Evolutionary conservation across 1,139 yeast genomes (phyloP).

Genomic region (Candida dubliniensis): DNA sequence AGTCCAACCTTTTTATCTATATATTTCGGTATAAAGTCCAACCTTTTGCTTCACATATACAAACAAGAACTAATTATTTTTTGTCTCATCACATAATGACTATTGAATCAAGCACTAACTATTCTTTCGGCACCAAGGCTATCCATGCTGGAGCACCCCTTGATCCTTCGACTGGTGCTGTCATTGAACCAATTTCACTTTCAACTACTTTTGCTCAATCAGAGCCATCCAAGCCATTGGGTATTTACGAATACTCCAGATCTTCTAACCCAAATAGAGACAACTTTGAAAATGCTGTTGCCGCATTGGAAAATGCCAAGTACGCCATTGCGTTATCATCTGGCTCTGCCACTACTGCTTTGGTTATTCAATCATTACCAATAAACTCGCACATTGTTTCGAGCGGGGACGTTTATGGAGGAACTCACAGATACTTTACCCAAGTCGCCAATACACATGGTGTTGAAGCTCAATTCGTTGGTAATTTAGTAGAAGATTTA

Average conservation of each 20-base stretch:
- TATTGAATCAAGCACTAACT: constrained; percentile 23
- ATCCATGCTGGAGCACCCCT: constrained; percentile 81
- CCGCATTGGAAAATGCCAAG: constrained; percentile 75
- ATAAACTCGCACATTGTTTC: constrained; percentile 74
- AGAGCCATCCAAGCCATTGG: constrained; percentile 75
- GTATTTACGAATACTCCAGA: constrained; percentile 82
- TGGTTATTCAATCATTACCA: constrained; percentile 72
- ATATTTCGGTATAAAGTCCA: constrained; percentile 11
- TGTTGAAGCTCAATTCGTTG: constrained; percentile 67
- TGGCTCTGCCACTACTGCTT: constrained; percentile 86
- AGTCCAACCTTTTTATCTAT: constrained; percentile 17
- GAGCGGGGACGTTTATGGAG: constrained; percentile 90
- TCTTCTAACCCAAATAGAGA: constrained; percentile 89
- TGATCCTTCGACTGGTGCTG: constrained; percentile 81
- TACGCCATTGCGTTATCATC: constrained; percentile 80
- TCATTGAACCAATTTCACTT: constrained; percentile 79
- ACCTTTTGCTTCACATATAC: constrained; percentile 8
- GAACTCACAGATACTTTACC: constrained; percentile 90
- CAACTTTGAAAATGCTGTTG: constrained; percentile 77
- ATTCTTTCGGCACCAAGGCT: constrained; percentile 74
- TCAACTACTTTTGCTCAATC: constrained; percentile 86
- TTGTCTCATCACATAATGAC: constrained; percentile 18
- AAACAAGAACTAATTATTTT: constrained; percentile 10
- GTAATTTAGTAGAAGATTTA: constrained; percentile 61
- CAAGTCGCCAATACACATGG: constrained; percentile 83